These are phyloP conservation scores for Pestalotiopsis sp. DNA, from an alignment of 2,329 filamentous ascomycete genomes.

Conservation along the genomic window DNA sequence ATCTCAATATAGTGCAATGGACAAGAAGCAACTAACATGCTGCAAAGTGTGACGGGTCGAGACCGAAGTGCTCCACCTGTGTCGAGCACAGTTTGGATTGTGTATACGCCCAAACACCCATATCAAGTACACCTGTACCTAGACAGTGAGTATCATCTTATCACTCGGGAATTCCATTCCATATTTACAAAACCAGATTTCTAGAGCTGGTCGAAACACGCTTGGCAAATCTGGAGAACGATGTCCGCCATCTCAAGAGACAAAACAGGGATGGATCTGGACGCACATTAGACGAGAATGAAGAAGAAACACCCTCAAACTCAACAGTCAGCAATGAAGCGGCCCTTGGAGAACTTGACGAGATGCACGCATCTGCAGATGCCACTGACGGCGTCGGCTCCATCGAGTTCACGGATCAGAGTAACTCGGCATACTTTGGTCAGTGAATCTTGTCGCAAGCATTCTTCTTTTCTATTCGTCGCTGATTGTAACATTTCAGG, in stretches of 20 bases:
- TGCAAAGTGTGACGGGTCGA: conserved; percentile 6
- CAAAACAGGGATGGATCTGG: neutral
- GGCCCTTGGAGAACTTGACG: neutral
- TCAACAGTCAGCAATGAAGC: neutral
- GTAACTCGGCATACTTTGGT: conserved; percentile 9
- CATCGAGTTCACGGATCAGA: conserved; percentile 12
- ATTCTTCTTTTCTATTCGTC: neutral
- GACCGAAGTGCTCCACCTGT: conserved; percentile 11
- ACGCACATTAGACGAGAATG: neutral
- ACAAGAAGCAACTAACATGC: neutral
- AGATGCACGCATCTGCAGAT: conserved; percentile 1
- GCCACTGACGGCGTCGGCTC: conserved; percentile 11
- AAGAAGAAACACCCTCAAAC: neutral
- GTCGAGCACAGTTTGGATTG: conserved; percentile 5
- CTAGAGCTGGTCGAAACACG: conserved; percentile 9
- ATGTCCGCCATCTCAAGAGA: conserved; percentile 3
- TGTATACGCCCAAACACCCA: conserved; percentile 9
- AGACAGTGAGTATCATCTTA: neutral
- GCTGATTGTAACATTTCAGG: neutral
- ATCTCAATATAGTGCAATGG: neutral
- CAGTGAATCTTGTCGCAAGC: neutral
- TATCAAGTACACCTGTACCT: conserved; percentile 3
- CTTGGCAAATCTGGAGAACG: conserved; percentile 10
- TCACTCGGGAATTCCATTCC: neutral
- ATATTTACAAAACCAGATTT: neutral